These are phyloP conservation scores for Turritis glabra DNA, from an alignment of 345 rosid species.

Conservation along the genomic window DNA sequence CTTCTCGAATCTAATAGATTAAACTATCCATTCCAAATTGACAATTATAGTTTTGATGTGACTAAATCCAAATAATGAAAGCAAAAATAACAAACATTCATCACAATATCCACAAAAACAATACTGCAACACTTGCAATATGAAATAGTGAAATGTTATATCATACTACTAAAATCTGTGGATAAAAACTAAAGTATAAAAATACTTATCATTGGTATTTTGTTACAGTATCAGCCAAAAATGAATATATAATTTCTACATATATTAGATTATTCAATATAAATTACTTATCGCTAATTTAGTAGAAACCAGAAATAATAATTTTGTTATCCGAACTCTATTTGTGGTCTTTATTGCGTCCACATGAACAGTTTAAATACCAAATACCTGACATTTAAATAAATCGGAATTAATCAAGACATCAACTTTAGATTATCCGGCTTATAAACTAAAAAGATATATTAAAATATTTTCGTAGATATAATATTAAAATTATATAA, in stretches of 20 bases:
- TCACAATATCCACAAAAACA: neutral
- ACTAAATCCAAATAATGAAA: neutral
- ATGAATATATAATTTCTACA: no score
- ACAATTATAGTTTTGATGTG: neutral
- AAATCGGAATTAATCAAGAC: neutral
- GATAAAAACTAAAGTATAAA: neutral
- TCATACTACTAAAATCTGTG: neutral
- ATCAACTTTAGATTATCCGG: neutral
- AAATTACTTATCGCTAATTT: no score
- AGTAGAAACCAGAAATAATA: neutral
- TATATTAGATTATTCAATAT: no score
- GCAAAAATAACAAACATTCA: neutral
- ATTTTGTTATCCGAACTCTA: neutral
- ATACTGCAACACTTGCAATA: neutral
- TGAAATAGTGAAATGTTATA: neutral
- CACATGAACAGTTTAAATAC: neutral
- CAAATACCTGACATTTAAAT: neutral
- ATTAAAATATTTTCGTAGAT: neutral
- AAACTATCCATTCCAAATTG: neutral
- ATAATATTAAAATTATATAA: neutral
- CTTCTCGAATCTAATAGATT: neutral
- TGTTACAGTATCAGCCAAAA: no score
- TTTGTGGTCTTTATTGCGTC: neutral
- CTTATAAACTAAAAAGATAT: neutral
- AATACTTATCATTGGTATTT: no score